Base-by-base conservation (phyloP, 2,329 filamentous ascomycete species). In the Colletotrichum nymphaeae region DNA sequence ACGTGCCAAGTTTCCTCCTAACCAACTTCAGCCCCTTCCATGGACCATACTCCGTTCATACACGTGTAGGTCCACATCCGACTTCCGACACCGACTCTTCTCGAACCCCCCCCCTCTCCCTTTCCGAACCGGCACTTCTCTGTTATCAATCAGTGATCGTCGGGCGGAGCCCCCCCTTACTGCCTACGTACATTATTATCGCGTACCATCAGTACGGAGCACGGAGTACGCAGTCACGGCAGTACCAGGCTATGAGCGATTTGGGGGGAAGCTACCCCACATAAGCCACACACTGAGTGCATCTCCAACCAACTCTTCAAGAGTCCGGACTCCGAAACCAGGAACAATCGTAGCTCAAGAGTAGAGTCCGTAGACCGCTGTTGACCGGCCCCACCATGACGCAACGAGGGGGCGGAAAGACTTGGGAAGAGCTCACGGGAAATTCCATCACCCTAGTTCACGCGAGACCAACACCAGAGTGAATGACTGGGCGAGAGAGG, bases 1-100 rank as follows among this genome's bases (percentile, higher is more conserved):
- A 49, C 19, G 19, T 49, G 42, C 42, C 42, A 49, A 49, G 42
- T 49, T 49, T n/a, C 42, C 19, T 49, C 11, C 22, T 11, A 14
- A 12, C 52, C 11, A 52, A 16, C 42, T 8, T 19, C 30, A 12
- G 24, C 24, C 63, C 28, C 46, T n/a, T 16, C 49, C 35, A 35
- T 35, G 32, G 32, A 35, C 32, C 32, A 35, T 35, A 35, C 26
- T 14, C 9, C 46, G 9, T 53, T 3, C 53, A 14, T 19, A 16
- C 6, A 12, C 42, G 3, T 42, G 37, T 42, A 42, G 37, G 19
- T 49, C 42, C 42, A 49, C 42, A 49, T 49, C 42, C 42, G 42
- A 49, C 42, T 49, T 49, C 35, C 58, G 69, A 26, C 35, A 69
- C 69, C 57, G 37, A 68, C 69, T 68, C 64, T 72, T 63, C 64